Conservation (phyloP, 257 asterid genomes). For the Capsicum baccatum region DNA sequence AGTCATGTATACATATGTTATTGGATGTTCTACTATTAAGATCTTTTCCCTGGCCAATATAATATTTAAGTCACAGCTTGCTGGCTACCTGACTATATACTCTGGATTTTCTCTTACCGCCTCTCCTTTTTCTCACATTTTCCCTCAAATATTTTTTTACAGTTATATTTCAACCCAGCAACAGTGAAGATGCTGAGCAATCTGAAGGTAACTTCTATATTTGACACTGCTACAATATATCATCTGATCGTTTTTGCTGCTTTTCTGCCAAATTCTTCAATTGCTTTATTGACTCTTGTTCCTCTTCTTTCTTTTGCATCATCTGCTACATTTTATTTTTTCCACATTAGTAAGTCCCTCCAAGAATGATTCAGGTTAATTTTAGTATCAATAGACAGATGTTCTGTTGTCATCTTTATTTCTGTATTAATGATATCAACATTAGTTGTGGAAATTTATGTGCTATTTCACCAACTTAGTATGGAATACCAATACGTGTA, state of each 20-base stretch:
- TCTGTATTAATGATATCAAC: not conserved
- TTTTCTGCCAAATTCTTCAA: not conserved
- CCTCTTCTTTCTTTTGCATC: not conserved
- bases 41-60: conserved; percentile 1
- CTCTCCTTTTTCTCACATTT: not conserved
- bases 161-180: conserved; percentile 98
- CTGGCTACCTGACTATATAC: conserved; percentile 1
- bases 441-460: not conserved
- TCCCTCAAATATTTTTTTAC: conserved; percentile 34
- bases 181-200: conserved; percentile 99
- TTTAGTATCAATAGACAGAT: not conserved
- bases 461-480: not conserved
- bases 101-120: not conserved
- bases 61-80: not conserved
- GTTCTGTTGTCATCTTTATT: not conserved
- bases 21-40: conserved; percentile 17
- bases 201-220: conserved; percentile 69
- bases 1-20: not conserved
- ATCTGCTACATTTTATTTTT: not conserved
- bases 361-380: not conserved
- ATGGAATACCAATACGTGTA: not conserved
- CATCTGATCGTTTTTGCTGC: not conserved
- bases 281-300: not conserved
- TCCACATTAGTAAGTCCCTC: not conserved
- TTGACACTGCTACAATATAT: conserved; percentile 20